Evolutionary conservation across 148 eudicot genomes (phyloP).

Genomic region (Nepenthes gracilis): DNA sequence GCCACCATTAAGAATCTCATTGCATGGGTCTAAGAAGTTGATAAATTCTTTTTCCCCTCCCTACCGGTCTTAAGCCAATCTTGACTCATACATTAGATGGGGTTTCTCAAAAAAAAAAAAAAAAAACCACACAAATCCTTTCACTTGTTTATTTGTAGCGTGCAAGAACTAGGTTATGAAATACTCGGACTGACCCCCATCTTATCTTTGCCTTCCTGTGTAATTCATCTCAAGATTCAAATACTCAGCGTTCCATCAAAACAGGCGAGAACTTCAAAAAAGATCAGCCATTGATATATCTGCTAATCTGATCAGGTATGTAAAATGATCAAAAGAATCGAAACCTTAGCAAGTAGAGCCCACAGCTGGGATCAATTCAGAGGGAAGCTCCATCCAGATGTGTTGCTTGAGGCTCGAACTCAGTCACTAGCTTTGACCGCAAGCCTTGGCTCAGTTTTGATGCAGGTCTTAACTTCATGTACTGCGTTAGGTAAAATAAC

Average conservation of each 20-base stretch:
- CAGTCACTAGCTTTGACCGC: slow-evolving; percentile 21
- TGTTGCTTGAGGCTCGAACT: slow-evolving; percentile 18
- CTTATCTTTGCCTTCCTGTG: background rate
- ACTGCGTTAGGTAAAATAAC: background rate
- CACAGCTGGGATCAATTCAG: slow-evolving; percentile 15
- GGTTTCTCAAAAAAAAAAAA: too few species aligned
- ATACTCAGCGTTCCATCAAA: background rate
- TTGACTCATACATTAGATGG: too few species aligned
- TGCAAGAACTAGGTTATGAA: too few species aligned
- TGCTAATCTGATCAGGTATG: background rate
- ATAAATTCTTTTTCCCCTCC: too few species aligned
- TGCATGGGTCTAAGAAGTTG: too few species aligned
- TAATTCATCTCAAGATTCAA: background rate
- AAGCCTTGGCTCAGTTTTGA: slow-evolving; percentile 24
- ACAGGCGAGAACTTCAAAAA: background rate
- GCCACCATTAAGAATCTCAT: too few species aligned
- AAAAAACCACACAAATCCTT: too few species aligned
- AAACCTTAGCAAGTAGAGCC: slow-evolving; percentile 20
- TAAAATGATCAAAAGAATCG: background rate
- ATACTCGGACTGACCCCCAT: too few species aligned
- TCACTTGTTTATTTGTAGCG: too few species aligned
- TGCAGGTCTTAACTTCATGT: slow-evolving; percentile 18
- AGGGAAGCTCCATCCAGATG: slow-evolving; percentile 24
- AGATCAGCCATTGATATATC: background rate
- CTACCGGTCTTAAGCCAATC: too few species aligned